Conservation (phyloP, 1,284 basidiomycete species). For the Agaricales sp. region DNA sequence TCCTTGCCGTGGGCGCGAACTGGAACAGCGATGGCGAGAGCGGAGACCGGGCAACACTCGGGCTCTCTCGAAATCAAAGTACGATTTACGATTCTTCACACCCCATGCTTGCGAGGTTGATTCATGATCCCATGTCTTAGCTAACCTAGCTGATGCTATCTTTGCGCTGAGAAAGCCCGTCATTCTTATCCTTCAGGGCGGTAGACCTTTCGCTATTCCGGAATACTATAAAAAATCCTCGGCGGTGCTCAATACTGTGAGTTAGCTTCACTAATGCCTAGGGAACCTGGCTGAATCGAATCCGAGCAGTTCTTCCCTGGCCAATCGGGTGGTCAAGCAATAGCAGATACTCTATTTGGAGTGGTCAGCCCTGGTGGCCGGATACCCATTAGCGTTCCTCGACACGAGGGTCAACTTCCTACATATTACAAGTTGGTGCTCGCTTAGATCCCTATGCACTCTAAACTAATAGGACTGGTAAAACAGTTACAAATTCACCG, state of each 20-base stretch:
- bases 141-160: conserved; percentile 16
- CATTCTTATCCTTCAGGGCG: conserved; percentile 18
- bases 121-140: conserved; percentile 8
- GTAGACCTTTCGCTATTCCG: conserved; percentile 19
- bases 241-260: conserved; percentile 16
- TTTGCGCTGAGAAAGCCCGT: conserved; percentile 19
- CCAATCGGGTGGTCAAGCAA: conserved; percentile 19
- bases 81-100: background rate
- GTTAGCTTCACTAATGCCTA: conserved; percentile 2
- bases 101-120: background rate
- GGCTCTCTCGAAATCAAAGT: conserved; percentile 20
- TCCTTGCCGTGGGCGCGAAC: conserved; percentile 20
- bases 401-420: conserved; percentile 15
- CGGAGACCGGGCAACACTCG: conserved; percentile 18
- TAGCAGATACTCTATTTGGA: conserved; percentile 19
- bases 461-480: no score
- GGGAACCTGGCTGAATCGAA: background rate
- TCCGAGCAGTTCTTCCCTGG: conserved; percentile 19
- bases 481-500: conserved; percentile 17
- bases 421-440: conserved; percentile 18
- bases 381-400: conserved; percentile 18
- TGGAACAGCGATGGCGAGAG: conserved; percentile 22
- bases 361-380: conserved; percentile 19
- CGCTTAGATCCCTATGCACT: background rate
- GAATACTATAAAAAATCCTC: conserved; percentile 16